Base-by-base conservation (phyloP, 139 green algal species). In the Haematococcus lacustris region DNA sequence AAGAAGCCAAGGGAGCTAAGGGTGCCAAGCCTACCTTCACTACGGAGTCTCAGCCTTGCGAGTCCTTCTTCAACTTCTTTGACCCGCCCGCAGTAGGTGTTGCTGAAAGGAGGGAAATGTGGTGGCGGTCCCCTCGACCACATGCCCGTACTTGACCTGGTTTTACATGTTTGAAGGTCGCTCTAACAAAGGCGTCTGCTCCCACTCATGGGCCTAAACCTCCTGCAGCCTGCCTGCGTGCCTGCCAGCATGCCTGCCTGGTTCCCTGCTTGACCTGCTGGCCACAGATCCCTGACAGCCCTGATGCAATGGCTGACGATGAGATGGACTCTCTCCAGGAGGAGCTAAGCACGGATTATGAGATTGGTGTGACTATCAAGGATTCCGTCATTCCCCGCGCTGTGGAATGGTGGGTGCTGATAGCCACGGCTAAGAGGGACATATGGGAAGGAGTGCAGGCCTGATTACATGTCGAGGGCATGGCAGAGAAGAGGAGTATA, bases 21-120 rank as follows among this genome's bases (percentile, higher is more conserved):
- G 71, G 68, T 33, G 68, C 50, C 64, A 85, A 85, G 79, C 66
- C 74, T 4, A 74, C 79, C 0, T 82, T 82, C 38, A 62, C 72
- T 4, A 73, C 67, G 2, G 75, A 80, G 75, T 68, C 50, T 34
- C 68, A 78, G 65, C 79, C 79, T 21, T 78, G 68, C 41, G 79
- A 85, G 21, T 85, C 79, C 0, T 82, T 85, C 75, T 85, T 85
- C 69, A 85, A 80, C 65, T 71, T 77, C 63, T 85, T 85, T 41
- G 75, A 81, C 60, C 79, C 79, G 3, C 79, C 79, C 34, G n/a
- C n/a, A n/a, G n/a, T n/a, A n/a, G n/a, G n/a, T n/a, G n/a, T n/a
- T n/a, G n/a, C n/a, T n/a, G n/a, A n/a, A n/a, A n/a, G n/a, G n/a
- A n/a, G n/a, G n/a, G n/a, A n/a, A n/a, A n/a, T n/a, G n/a, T n/a